phyloP scores from a whole-genome alignment of 2,329 filamentous ascomycete species.

The Alternaria triticina region DNA sequence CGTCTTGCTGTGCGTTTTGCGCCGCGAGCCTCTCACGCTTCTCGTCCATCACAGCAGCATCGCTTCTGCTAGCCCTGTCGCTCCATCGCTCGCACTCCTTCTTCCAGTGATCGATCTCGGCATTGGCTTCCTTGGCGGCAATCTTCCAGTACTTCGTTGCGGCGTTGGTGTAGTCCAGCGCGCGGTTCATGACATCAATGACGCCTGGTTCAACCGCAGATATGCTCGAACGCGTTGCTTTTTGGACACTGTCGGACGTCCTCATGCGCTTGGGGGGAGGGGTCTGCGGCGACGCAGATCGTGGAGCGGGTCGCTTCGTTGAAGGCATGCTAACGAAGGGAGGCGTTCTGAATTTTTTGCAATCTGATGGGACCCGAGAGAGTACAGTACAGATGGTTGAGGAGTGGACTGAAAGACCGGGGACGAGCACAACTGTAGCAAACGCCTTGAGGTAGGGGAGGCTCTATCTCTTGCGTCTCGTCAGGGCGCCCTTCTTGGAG shows the following conservation, averaged over 20 bases:
- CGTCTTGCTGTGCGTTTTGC: neutral
- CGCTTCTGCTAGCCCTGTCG: neutral
- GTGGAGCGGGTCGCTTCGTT: neutral
- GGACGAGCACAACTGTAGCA: neutral
- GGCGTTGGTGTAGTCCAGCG: neutral
- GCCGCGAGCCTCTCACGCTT: neutral
- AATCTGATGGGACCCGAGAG: neutral
- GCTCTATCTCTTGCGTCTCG: neutral
- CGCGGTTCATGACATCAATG: neutral
- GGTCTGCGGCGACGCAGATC: neutral
- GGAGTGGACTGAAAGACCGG: neutral
- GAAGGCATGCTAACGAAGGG: neutral
- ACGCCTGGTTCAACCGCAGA: neutral
- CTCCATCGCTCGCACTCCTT: neutral
- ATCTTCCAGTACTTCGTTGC: neutral
- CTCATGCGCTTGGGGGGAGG: neutral
- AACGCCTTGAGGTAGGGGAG: neutral
- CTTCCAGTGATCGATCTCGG: neutral
- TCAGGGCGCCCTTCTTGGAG: neutral
- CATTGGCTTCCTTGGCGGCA: neutral
- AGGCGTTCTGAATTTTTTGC: neutral
- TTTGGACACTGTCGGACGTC: neutral
- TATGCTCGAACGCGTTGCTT: neutral
- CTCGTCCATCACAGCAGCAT: neutral
- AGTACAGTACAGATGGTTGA: neutral